Base-by-base conservation (phyloP, 2,329 filamentous ascomycete genomes). In the Ophiostoma montium region DNA sequence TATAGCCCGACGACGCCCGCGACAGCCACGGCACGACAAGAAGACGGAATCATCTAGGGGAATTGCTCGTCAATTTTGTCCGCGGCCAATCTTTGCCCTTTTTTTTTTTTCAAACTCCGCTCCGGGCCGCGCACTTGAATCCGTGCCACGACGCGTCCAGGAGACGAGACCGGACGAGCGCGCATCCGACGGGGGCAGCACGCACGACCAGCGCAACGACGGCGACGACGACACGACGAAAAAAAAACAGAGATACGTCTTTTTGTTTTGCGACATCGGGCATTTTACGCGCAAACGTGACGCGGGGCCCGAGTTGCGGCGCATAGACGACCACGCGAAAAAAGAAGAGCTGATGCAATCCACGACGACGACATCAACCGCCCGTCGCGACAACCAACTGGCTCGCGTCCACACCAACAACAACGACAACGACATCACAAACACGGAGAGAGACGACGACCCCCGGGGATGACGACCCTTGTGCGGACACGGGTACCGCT, bases 391-490 rank as follows among this genome's bases (percentile, higher is more conserved):
- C n/a, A n/a, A n/a, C n/a, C n/a, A n/a, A n/a, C 23, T 8, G 8
- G 23, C 23, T 27, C 5, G 9, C 19, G 30, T 30, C 9, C 21
- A 41, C 31, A 16, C 13, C 43, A 23, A 21, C 18, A 35, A 16
- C 33, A 15, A 46, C 33, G 19, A 36, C 23, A 5, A 31, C 15
- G 16, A 27, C 32, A 6, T 36, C 7, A 30, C 11, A 15, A 46
- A 9, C 12, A 11, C 31, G 35, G 3, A 10, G 16, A 35, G 19
- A 4, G 3, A 9, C 12, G 41, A 15, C 18, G 1, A n/a, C 33
- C 33, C 76, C 76, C 16, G 42, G 42, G 30, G 42, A 82, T 82
- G 78, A 82, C 78, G 77, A 81, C 78, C 65, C 70, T 82, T 66
- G 70, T 82, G 65, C 73, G 71, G 65, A 74, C 73, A 62, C 76